Evolutionary conservation across 768 basidiomycete species (phyloP).

Genomic region (Hemileccinum impolitum): DNA sequence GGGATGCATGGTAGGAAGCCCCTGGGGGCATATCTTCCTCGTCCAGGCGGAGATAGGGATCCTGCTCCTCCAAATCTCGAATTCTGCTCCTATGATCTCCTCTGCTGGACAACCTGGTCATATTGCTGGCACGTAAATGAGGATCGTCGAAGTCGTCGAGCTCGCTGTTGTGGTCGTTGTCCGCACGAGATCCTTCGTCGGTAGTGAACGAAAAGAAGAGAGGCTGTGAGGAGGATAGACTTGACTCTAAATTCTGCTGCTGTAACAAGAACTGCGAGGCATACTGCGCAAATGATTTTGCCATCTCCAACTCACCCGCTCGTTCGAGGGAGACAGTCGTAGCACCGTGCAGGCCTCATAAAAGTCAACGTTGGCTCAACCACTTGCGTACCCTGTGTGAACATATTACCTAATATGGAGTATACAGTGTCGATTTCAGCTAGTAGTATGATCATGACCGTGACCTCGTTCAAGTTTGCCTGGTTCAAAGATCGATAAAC

Average conservation of each 20-base stretch:
- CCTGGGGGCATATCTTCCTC: constrained; percentile 53
- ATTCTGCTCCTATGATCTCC: constrained; percentile 27
- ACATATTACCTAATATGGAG: constrained; percentile 7
- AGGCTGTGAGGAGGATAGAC: constrained; percentile 65
- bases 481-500: too few species aligned
- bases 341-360: constrained; percentile 9
- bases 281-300: constrained; percentile 76
- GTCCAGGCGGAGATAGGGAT: constrained; percentile 77
- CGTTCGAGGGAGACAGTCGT: constrained; percentile 14
- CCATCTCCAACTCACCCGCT: constrained; percentile 36
- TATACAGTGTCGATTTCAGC: too few species aligned
- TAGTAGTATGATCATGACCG: too few species aligned
- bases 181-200: constrained; percentile 58
- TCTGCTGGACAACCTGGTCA: constrained; percentile 32
- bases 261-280: constrained; percentile 78
- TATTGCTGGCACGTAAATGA: constrained; percentile 46
- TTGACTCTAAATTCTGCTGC: constrained; percentile 48
- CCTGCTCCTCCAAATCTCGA: constrained; percentile 54
- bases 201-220: constrained; percentile 89
- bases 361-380: constrained; percentile 14
- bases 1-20: constrained; percentile 33
- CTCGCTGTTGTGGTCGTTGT: constrained; percentile 45
- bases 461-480: too few species aligned
- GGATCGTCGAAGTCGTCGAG: constrained; percentile 78
- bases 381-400: constrained; percentile 27